These are phyloP conservation scores for Peronospora farinosa DNA, from an alignment of 352 stramenopile genomes.

Conservation along the genomic window DNA sequence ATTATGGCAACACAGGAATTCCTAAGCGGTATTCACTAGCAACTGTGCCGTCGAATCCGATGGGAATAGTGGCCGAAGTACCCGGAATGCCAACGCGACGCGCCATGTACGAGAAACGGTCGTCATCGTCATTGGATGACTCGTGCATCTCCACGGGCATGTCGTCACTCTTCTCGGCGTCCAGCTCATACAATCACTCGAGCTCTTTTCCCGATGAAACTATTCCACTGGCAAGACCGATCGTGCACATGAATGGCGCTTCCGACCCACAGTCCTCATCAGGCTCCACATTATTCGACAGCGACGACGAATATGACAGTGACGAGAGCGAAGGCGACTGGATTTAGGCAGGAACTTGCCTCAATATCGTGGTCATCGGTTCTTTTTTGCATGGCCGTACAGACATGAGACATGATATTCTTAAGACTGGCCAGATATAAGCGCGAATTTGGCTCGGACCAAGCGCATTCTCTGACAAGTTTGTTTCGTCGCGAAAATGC, in stretches of 20 bases:
- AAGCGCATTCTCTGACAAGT: conserved; percentile 4
- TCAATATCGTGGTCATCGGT: conserved; percentile 1
- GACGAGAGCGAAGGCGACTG: conserved; percentile 74
- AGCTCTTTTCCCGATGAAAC: conserved; percentile 31
- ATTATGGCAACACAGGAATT: conserved; percentile 12
- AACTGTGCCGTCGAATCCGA: conserved; percentile 31
- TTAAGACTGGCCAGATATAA: conserved; percentile 6
- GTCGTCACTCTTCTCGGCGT: conserved; percentile 23
- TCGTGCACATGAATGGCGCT: conserved; percentile 13
- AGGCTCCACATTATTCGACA: conserved; percentile 42
- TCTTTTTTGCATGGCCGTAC: conserved; percentile 3
- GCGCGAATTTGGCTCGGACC: conserved; percentile 13
- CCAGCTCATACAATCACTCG: conserved; percentile 21
- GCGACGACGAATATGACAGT: conserved; percentile 46
- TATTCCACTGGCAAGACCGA: conserved; percentile 15
- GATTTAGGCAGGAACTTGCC: conserved; percentile 39
- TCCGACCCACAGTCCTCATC: conserved; percentile 20
- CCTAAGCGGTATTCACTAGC: conserved; percentile 44
- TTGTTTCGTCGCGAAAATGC: neutral
- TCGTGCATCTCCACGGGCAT: conserved; percentile 30
- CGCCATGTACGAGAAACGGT: conserved; percentile 30
- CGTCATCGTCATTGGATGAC: conserved; percentile 27
- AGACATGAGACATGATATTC: conserved; percentile 6
- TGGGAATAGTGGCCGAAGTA: conserved; percentile 19
- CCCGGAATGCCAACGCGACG: conserved; percentile 12